Evolutionary conservation across 2,329 filamentous ascomycete species (phyloP), one percentile per base, ranked within the genome.

Genomic region (Aspergillus fijiensis): DNA sequence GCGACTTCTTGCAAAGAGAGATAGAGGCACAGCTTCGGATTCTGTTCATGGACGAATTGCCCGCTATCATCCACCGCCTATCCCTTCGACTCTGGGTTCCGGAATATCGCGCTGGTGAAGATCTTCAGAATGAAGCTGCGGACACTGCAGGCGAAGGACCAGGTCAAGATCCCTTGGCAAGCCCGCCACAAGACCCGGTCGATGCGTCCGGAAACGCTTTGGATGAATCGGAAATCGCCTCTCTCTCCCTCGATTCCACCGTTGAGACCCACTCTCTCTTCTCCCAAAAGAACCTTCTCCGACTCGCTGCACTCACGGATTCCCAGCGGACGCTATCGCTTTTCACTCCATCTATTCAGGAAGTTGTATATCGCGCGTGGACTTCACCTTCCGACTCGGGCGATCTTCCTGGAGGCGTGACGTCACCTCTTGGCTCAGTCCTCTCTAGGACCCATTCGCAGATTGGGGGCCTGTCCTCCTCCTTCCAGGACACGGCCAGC

Each of bases 41-140:
- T 57, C 75, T 99, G 65, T 96, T 99, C 82, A 98, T 98, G 92
- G 94, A 99, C 65, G 95, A 99, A 74, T 79, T 99, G 25, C 95
- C 95, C 0, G 93, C 94, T 52, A 98, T 98, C 61, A 96, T 99
- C 63, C 95, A 99, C 76, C 87, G 92, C 55, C 80, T 99, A 21
- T 98, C 94, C 0, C 80, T 98, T 59, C 87, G 91, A 65, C 78
- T 97, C 53, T 96, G 92, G 88, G 95, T 92, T 57, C 91, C 93
- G 0, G 94, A 98, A 67, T 91, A 95, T 73, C 83, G 87, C 54
- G 84, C 86, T 23, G 85, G 86, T 53, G 89, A 91, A 66, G 82
- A 82, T 39, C 83, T 86, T 62, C 81, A 86, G 51, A 72, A 64
- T 72, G 79, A 80, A 59, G 72, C 77, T 1, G 85, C 84, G 60